Evolutionary conservation across 2,329 filamentous ascomycete genomes (phyloP), one percentile per base, ranked within the genome.

Genomic region (Fusarium virguliforme): DNA sequence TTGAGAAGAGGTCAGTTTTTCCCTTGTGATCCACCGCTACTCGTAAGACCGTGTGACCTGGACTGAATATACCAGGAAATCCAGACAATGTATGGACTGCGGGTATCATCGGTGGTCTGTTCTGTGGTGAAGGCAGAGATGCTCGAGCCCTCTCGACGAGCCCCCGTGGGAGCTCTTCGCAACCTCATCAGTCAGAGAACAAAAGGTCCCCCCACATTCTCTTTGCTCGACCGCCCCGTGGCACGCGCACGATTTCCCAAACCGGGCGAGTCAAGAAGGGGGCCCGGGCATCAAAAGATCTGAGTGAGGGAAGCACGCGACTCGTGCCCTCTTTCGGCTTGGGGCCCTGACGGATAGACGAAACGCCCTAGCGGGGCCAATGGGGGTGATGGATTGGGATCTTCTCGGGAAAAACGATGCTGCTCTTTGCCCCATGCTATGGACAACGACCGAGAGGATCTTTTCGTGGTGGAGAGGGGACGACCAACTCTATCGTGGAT

Each of bases 401-500:
- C 18, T 18, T 18, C 18, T 18, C 18, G 18, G 18, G 18, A 18
- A 18, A 18, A 18, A 18, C 18, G 18, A 18, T 18, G 18, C 18
- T 18, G 18, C 18, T 18, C 18, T 18, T 18, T 18, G 18, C 18
- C 18, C 18, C 18, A 18, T 40, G 43, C 53, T 9, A 50, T 60
- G 35, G 56, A 51, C 41, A 10, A 57, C 37, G 66, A 40, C 53
- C 55, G 35, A 24, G 60, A n/a, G 18, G 48, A 43, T 58, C 13
- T 28, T 30, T 40, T 54, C 32, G 22, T 54, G 43, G 43, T 48
- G 43, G 18, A 43, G 10, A 35, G 6, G 26, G 26, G 43, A 50
- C 18, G 41, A 30, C 51, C 73, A 75, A 75, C 73, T 72, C 58
- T 75, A 75, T 71, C 68, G 64, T 57, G 58, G 56, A 64, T 68